Conservation (phyloP, 768 basidiomycete species). For the Brasilioporus rufonigricans region DNA sequence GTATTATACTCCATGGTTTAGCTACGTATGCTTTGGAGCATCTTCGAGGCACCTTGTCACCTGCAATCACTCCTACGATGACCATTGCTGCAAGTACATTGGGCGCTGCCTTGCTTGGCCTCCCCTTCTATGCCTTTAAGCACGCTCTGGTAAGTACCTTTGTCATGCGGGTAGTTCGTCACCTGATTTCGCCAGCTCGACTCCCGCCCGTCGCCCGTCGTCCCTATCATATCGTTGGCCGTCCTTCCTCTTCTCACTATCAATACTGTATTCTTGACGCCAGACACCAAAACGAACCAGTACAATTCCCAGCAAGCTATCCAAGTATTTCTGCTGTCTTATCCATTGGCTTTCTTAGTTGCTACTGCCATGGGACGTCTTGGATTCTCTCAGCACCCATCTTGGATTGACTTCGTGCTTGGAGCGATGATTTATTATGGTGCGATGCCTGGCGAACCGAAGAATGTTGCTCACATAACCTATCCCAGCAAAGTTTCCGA, state of each 20-base stretch:
- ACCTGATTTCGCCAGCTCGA: conserved; percentile 40
- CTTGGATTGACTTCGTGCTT: conserved; percentile 58
- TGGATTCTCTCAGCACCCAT: conserved; percentile 59
- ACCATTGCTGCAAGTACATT: conserved; percentile 55
- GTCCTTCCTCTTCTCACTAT: conserved; percentile 63
- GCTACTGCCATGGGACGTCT: conserved; percentile 56
- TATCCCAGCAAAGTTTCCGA: conserved; percentile 50
- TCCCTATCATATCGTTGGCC: conserved; percentile 57
- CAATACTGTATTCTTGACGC: conserved; percentile 57
- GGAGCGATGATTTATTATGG: conserved; percentile 63
- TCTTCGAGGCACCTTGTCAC: conserved; percentile 54
- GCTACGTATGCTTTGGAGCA: conserved; percentile 63
- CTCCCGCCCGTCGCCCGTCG: conserved; percentile 46
- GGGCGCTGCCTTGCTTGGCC: conserved; percentile 60
- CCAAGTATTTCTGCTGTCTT: conserved; percentile 60
- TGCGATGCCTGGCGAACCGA: conserved; percentile 29
- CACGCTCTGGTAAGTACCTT: conserved; percentile 49
- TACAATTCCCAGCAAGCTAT: conserved; percentile 49
- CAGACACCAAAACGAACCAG: conserved; percentile 47
- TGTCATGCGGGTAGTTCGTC: neutral
- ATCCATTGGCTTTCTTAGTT: conserved; percentile 47
- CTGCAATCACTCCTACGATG: conserved; percentile 55
- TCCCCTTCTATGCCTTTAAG: conserved; percentile 64
- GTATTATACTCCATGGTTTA: conserved; percentile 56
- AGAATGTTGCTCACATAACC: conserved; percentile 6